Base-by-base conservation (phyloP, 164 flowering plant genomes). In the Sedum album region DNA sequence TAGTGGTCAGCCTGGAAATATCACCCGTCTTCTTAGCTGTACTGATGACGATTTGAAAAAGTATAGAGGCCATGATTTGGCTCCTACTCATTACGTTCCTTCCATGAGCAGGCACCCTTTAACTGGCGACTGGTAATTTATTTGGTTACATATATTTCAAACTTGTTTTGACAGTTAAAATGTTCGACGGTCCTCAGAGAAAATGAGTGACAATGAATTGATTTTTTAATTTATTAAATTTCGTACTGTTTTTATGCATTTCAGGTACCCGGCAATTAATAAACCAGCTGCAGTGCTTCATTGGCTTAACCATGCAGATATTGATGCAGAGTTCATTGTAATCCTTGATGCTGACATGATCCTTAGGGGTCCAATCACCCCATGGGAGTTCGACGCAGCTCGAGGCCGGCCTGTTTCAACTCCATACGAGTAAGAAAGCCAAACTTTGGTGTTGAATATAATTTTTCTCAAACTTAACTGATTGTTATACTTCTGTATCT, bases 261-360 rank as follows among this genome's bases (percentile, higher is more conserved):
- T 63, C 82, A 94, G 98, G 98, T 94, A 94, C 70, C 99, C 99
- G 39, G 99, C 99, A 69, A 94, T 94, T 73, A 94, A 94, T 76
- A 94, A 94, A 76, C 99, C 99, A 31, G 99, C 94, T 68, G 93
- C 86, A 18, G 96, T 94, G 35, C 84, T 94, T 63, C 99, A 94
- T 70, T 94, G 99, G 99, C 85, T 94, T 64, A 86, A 88, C 80
- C 99, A 94, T 75, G 97, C 80, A 53, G 68, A 83, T 39, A 84
- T 74, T 66, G 96, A 94, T 79, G 99, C 99, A 46, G 97, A 94
- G 71, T 94, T 74, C 76, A 85, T 94, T 66, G 91, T 94, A 23
- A 94, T 94, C 72, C 80, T 94, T 60, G 99, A 94, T 78, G 97
- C 99, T 65, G 99, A 94, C 78, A 94, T 94, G 99, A 84, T 94